phyloP scores from a whole-genome alignment of 805 yeast genomes.

The Candida lessepsii region DNA sequence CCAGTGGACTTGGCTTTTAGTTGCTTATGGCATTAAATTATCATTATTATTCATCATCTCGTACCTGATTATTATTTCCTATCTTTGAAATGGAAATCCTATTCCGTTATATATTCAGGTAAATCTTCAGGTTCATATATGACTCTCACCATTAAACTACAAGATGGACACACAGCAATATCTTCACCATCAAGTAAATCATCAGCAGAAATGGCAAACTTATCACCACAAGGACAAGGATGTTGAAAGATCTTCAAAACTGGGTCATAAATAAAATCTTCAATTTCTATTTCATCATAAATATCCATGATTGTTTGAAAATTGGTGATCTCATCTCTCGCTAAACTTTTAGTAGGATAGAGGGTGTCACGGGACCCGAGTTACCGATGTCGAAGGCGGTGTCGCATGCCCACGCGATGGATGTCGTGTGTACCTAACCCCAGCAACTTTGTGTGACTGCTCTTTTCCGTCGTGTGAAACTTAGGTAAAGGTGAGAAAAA shows the following conservation, averaged over 20 bases:
- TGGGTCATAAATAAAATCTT: conserved; percentile 90
- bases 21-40: no score
- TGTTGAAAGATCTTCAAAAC: conserved; percentile 79
- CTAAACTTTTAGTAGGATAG: no score
- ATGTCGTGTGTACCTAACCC: neutral
- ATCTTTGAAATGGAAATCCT: neutral
- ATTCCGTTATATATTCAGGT: conserved; percentile 38
- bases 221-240: conserved; percentile 98
- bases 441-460: conserved; percentile 2
- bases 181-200: conserved; percentile 90
- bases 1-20: neutral
- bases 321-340: neutral
- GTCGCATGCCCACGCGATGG: neutral
- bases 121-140: conserved; percentile 73
- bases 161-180: conserved; percentile 94
- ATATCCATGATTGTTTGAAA: conserved; percentile 46
- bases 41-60: no score
- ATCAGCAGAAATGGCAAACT: conserved; percentile 80
- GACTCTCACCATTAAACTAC: conserved; percentile 89
- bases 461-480: neutral
- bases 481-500: conserved; percentile 2
- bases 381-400: neutral
- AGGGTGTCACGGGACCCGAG: neutral
- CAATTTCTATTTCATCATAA: conserved; percentile 95
- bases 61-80: no score